Evolutionary conservation across 768 basidiomycete species (phyloP), one percentile per base, ranked within the genome.

Genomic region (Boletus fagicola): DNA sequence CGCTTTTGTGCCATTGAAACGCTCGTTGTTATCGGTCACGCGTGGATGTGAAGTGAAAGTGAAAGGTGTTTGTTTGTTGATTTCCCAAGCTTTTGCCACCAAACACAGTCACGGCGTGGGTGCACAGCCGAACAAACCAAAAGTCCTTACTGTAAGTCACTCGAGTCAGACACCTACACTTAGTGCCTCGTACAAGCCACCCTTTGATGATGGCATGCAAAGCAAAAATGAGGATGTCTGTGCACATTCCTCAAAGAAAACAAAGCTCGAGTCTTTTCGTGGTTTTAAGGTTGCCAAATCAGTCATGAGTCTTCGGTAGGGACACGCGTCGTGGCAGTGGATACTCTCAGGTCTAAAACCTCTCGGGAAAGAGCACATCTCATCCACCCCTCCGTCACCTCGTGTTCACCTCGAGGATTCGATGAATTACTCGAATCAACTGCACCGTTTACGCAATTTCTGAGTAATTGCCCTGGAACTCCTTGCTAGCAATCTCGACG

Each of bases 1-100:
- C 64, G 70, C 31, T 73, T 73, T n/a, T 57, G 64, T 20, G 60
- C 59, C 72, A 71, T 71, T 28, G 46, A 53, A 33, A 30, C 1
- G 31, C 45, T 20, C 24, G 51, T 8, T 24, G 39, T 44, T 50
- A 56, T 49, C 46, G 10, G 36, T 18, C 24, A 46, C 57, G 35
- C 50, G 56, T 54, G 42, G 54, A 45, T 16, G 40, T 22, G 8
- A 33, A 33, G 31, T 48, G n/a, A 7, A 18, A 30, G 42, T 20
- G 51, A 46, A 57, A 31, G 31, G 11, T 0, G 45, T 55, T 58
- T 0, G 45, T 55, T 58, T 65, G 64, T 65, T 68, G 57, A 43
- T 58, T 63, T 54, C 57, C 36, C 15, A 65, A 49, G 60, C 54
- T 35, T 56, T 63, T 60, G 64, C 62, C 70, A 68, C 62, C 70